Evolutionary conservation across 306 rosid species (phyloP).

Genomic region (Quercus rubra): DNA sequence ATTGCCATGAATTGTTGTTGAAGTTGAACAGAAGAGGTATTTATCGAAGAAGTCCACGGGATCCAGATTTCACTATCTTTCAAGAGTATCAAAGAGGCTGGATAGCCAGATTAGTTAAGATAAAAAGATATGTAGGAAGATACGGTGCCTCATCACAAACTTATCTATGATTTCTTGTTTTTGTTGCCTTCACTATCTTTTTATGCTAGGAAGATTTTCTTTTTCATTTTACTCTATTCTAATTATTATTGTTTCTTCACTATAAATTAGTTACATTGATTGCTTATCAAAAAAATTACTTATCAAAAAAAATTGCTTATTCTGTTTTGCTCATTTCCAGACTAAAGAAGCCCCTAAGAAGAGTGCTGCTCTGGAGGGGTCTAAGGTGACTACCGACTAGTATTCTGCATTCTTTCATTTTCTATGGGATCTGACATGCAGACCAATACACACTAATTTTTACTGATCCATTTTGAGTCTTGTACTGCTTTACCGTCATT

Average conservation of each 20-base stretch:
- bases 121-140: not conserved
- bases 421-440: not conserved
- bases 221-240: not conserved
- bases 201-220: not conserved
- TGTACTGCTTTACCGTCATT: not conserved
- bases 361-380: conserved; percentile 8
- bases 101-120: not conserved
- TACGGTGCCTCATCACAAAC: not conserved
- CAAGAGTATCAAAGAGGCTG: not conserved
- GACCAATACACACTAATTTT: not conserved
- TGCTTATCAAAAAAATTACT: no score
- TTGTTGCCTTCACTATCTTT: not conserved
- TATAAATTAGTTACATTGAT: not conserved
- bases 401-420: conserved; percentile 1
- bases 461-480: not conserved
- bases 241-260: not conserved
- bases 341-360: not conserved
- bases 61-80: not conserved
- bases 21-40: not conserved
- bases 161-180: not conserved
- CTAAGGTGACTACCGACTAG: conserved; percentile 19
- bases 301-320: no score
- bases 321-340: not conserved
- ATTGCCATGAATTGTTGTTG: not conserved
- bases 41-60: not conserved